Conservation (phyloP, 1,284 basidiomycete genomes). For the Waitea zeae region DNA sequence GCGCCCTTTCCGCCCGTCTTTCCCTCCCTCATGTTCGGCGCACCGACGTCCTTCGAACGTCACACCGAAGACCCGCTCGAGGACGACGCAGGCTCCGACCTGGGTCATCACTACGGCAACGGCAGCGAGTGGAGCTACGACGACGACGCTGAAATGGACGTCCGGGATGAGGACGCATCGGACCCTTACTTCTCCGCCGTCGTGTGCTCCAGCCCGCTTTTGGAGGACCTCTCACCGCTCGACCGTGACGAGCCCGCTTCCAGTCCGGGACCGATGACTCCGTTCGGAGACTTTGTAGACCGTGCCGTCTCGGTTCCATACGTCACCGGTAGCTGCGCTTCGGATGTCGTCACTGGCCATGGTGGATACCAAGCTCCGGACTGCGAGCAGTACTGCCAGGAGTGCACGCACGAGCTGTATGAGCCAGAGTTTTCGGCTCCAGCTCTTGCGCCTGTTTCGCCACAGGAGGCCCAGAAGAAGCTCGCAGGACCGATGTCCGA, state of each 20-base stretch:
- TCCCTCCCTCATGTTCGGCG: constrained; percentile 14
- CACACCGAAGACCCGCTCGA: neutral
- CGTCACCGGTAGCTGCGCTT: no score
- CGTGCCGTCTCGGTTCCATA: constrained; percentile 44
- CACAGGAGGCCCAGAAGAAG: constrained; percentile 49
- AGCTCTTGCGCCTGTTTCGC: no score
- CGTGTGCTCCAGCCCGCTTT: constrained; percentile 42
- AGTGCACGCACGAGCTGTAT: constrained; percentile 10
- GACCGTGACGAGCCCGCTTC: constrained; percentile 32
- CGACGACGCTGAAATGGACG: neutral
- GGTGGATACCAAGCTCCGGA: constrained; percentile 6
- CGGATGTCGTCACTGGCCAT: constrained; percentile 7
- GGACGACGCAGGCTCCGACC: neutral
- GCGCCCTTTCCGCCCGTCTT: constrained; percentile 65
- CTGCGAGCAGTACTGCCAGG: constrained; percentile 1
- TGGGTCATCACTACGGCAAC: constrained; percentile 13
- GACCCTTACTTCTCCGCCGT: no score
- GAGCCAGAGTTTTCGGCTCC: constrained; percentile 1
- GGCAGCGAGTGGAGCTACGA: constrained; percentile 15
- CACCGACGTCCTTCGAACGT: neutral
- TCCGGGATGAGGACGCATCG: constrained; percentile 9
- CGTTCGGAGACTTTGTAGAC: constrained; percentile 59
- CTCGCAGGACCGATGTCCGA: constrained; percentile 58
- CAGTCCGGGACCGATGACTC: constrained; percentile 58
- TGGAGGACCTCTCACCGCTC: constrained; percentile 45